These are phyloP conservation scores for Mucor plumbeus DNA, from an alignment of 371 early-diverging fungal genomes.

Conservation along the genomic window DNA sequence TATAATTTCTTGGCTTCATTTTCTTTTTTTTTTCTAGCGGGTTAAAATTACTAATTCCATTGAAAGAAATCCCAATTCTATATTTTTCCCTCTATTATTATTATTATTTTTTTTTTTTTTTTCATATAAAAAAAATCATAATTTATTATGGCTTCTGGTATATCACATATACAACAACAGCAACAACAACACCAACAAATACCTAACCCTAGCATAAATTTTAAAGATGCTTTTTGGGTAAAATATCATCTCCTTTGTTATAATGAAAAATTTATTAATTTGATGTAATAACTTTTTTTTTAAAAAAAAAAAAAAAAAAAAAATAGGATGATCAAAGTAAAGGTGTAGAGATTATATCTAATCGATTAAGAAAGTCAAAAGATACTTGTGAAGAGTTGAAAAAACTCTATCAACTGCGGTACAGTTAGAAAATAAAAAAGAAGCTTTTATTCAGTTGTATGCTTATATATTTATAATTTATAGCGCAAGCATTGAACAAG, in stretches of 20 bases:
- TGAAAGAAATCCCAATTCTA: not conserved
- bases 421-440: not conserved
- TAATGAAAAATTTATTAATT: not conserved
- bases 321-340: slow-evolving; percentile 29
- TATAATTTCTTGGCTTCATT: slow-evolving; percentile 7
- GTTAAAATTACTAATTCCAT: not conserved
- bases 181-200: not conserved
- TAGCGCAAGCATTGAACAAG: slow-evolving; percentile 43
- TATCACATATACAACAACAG: slow-evolving; percentile 21
- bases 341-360: slow-evolving; percentile 31
- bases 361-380: slow-evolving; percentile 32
- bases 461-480: not conserved
- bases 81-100: not conserved
- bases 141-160: slow-evolving; percentile 14
- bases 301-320: too few relatives aligned
- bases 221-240: slow-evolving; percentile 37
- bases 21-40: slow-evolving; percentile 7
- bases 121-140: not conserved
- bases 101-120: too few relatives aligned
- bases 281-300: not conserved
- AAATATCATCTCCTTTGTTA: slow-evolving; percentile 4
- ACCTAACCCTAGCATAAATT: slow-evolving; percentile 18
- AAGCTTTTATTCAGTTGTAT: not conserved
- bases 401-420: slow-evolving; percentile 24
- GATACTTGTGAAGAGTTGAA: slow-evolving; percentile 40